Conservation (phyloP, 2,329 filamentous ascomycete species). For the Fusarium newnesense region DNA sequence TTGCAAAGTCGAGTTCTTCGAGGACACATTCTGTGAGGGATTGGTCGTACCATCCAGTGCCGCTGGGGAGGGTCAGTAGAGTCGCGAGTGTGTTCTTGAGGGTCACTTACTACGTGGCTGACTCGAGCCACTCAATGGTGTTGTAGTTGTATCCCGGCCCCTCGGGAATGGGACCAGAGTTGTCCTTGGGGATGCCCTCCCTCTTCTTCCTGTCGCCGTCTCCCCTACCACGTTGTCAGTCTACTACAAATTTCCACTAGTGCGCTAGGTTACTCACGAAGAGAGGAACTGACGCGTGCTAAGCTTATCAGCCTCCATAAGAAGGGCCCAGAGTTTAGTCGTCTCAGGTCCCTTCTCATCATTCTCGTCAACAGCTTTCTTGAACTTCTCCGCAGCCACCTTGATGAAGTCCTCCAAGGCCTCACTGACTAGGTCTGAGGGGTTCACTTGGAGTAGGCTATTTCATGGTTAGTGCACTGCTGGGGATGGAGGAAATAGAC, state of each 20-base stretch:
- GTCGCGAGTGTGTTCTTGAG: fast-evolving
- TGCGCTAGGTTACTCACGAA: slow-evolving; percentile 14
- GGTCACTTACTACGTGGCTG: slow-evolving; percentile 26
- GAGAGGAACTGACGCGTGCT: slow-evolving; percentile 36
- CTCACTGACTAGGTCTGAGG: neutral
- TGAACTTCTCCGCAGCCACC: neutral
- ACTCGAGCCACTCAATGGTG: slow-evolving; percentile 40
- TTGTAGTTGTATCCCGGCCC: slow-evolving; percentile 28
- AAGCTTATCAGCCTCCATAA: slow-evolving; percentile 29
- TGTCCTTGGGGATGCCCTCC: neutral
- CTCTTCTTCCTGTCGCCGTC: neutral
- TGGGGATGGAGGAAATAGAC: fast-evolving
- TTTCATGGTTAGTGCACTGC: neutral
- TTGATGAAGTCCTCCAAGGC: slow-evolving; percentile 5
- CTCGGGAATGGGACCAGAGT: neutral
- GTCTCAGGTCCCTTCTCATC: neutral
- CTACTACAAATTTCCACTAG: neutral
- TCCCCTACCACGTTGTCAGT: neutral
- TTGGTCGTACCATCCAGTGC: slow-evolving; percentile 40
- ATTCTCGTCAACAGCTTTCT: neutral
- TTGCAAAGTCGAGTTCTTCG: slow-evolving; percentile 35
- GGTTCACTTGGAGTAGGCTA: slow-evolving; percentile 3
- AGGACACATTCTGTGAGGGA: slow-evolving; percentile 30
- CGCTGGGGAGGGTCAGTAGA: neutral
- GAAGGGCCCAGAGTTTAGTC: neutral